A percentile compares a stretch with the other conserved stretches of the same genome.
Conservation (phyloP, 1,284 basidiomycete genomes). For the Sanguinoderma infundibulare region DNA sequence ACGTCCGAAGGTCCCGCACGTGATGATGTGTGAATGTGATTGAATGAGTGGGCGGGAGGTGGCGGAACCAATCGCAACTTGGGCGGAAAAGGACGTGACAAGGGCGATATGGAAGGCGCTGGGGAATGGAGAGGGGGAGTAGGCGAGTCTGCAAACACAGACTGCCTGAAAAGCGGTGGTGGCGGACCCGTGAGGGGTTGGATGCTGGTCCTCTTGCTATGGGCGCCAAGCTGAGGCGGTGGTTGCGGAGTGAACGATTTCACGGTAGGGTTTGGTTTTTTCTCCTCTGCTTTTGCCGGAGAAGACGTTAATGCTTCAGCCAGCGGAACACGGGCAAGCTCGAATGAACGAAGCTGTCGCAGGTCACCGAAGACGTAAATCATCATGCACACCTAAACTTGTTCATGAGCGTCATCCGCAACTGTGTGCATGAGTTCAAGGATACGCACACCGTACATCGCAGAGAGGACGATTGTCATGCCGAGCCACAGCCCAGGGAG, state of each 20-base stretch:
- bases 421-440: background rate
- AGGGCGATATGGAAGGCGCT: background rate
- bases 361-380: slow-evolving; percentile 84
- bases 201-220: background rate
- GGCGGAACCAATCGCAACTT: slow-evolving; percentile 22
- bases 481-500: slow-evolving; percentile 75
- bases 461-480: slow-evolving; percentile 62
- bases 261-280: background rate
- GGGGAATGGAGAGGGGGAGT: slow-evolving; percentile 8
- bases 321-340: slow-evolving; percentile 67
- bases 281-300: background rate
- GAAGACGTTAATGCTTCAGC: slow-evolving; percentile 42
- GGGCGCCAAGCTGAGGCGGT: background rate
- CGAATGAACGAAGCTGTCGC: slow-evolving; percentile 76
- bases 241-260: background rate
- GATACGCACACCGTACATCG: slow-evolving; percentile 59
- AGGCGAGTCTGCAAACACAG: background rate
- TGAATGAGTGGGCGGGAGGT: slow-evolving; percentile 6
- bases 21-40: slow-evolving; percentile 17
- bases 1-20: slow-evolving; percentile 2
- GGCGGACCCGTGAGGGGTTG: slow-evolving; percentile 11
- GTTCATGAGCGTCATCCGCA: background rate
- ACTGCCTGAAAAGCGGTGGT: slow-evolving; percentile 3
- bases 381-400: slow-evolving; percentile 52
- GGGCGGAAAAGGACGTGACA: slow-evolving; percentile 12